Base-by-base conservation (phyloP, 192 early-diverging fungal genomes). In the Linnemannia elongata region DNA sequence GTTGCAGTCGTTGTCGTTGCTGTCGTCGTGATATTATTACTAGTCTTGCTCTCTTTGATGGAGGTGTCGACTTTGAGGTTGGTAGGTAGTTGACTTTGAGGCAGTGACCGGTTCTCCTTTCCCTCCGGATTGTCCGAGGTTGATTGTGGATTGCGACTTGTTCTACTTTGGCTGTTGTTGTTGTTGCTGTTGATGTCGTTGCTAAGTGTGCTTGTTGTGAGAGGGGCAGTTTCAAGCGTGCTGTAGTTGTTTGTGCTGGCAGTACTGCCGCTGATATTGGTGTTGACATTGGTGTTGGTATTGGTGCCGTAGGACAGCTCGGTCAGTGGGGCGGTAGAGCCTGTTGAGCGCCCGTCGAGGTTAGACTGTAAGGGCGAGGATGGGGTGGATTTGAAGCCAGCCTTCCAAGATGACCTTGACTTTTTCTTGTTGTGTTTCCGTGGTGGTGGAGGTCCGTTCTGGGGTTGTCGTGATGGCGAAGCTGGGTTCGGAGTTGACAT, bases 381-480 rank as follows among this genome's bases (percentile, higher is more conserved):
- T 4, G 85, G 85, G 0, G 80, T 87, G 68, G 76, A 81, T 4
- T 81, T 87, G 47, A 78, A 87, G 44, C 79, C 76, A 20, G 85
- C 76, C 39, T 87, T 87, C 85, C 85, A 87, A 0, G 85, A 87
- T 49, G 80, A 78, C 72, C 85, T 78, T n/a, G 79, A 78, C 49
- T 87, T 87, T 60, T 87, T 87, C 66, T 87, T 87, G n/a, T 68
- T 68, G 74, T 87, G 85, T 39, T 81, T 87, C 76, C 54, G 69
- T 30, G 76, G 49, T 27, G 85, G 18, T 52, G 49, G 38, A 39
- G 38, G 76, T 4, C 78, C 83, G 22, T 73, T 70, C 45, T 68
- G 69, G 18, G 38, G 38, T 17, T 77, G 84, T 45, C 69, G 71
- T 55, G 78, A 35, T 33, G 78, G 60, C 12, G 27, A 66, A 33